Evolutionary conservation across 1,139 yeast genomes (phyloP).

Genomic region (Spathaspora sp.): DNA sequence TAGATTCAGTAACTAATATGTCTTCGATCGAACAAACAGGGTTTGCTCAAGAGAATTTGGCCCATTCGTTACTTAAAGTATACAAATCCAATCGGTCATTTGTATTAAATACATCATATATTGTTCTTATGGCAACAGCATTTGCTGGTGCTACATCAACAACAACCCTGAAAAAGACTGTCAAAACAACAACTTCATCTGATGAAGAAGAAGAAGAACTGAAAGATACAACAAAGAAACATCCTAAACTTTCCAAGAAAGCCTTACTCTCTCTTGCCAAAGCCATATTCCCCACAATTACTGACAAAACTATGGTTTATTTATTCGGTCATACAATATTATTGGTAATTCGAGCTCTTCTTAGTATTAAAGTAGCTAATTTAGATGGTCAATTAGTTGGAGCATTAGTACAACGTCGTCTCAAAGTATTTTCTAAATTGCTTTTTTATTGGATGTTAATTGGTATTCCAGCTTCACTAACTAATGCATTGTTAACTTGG

Average conservation of each 20-base stretch:
- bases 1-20: neutral
- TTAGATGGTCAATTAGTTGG: conserved; percentile 88
- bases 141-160: conserved; percentile 43
- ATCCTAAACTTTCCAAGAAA: conserved; percentile 33
- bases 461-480: conserved; percentile 84
- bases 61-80: conserved; percentile 32
- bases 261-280: conserved; percentile 33
- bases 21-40: neutral
- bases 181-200: no score
- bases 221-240: conserved; percentile 16
- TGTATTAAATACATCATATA: conserved; percentile 50
- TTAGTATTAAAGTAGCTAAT: conserved; percentile 82
- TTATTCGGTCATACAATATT: conserved; percentile 60
- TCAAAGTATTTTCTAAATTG: conserved; percentile 61
- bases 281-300: conserved; percentile 39
- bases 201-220: conserved; percentile 9
- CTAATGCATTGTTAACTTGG: conserved; percentile 72
- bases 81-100: conserved; percentile 48
- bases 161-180: conserved; percentile 3
- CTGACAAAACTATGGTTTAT: conserved; percentile 35
- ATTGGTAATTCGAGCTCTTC: conserved; percentile 65
- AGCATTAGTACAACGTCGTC: conserved; percentile 70
- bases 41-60: conserved; percentile 11
- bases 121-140: conserved; percentile 46
- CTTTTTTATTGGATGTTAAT: conserved; percentile 78